These are phyloP conservation scores for Cornus suecica DNA, from an alignment of 148 eudicot genomes.

Conservation along the genomic window DNA sequence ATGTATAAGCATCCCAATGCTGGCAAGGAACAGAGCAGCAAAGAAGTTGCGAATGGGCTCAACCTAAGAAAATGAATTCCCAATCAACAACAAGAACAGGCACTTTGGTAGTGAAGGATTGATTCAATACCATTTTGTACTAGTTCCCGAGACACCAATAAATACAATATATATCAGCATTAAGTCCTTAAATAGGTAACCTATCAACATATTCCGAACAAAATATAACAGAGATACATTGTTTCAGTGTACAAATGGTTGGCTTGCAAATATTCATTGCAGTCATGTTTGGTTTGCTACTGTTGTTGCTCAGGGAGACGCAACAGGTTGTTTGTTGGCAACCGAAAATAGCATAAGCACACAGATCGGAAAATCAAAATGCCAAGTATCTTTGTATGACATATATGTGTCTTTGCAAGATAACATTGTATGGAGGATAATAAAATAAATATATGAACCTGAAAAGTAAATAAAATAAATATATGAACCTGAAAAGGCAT, in stretches of 20 bases:
- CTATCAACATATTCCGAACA: background rate
- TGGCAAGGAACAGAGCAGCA: slow-evolving; percentile 98
- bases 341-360: background rate
- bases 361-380: background rate
- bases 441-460: too few relatives aligned
- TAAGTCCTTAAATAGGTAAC: too few relatives aligned
- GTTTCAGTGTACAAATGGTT: background rate
- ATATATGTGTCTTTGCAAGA: background rate
- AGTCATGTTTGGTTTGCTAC: background rate
- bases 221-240: background rate
- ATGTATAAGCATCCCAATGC: slow-evolving; percentile 98
- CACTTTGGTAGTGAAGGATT: background rate
- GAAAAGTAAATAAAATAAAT: background rate
- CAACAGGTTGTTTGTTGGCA: background rate
- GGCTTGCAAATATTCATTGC: background rate
- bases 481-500: background rate
- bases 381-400: background rate
- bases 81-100: background rate
- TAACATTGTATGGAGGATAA: too few relatives aligned
- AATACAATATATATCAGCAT: too few relatives aligned
- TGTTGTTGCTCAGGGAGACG: background rate
- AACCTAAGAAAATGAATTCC: slow-evolving; percentile 43
- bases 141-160: background rate
- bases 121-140: background rate
- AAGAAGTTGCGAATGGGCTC: slow-evolving; percentile 98